Conservation (phyloP, 441 rosid genomes). For the Aleurites moluccanus region DNA sequence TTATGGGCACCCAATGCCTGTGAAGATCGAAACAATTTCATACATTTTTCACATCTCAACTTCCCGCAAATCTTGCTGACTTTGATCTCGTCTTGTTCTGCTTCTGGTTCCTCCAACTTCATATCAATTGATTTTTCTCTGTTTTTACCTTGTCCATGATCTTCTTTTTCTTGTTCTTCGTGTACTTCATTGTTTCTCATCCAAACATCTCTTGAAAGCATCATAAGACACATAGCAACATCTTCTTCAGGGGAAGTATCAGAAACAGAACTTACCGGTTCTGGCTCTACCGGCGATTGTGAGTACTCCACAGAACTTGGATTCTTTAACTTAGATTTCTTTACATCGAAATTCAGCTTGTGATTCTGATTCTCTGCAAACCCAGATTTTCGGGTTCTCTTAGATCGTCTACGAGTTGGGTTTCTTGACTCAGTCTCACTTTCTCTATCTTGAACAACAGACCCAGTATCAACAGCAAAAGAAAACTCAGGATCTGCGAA, state of each 20-base stretch:
- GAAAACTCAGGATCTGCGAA: slow-evolving; percentile 76
- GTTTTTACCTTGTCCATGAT: neutral
- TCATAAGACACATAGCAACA: slow-evolving; percentile 80
- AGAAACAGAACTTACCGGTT: slow-evolving; percentile 70
- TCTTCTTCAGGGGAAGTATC: slow-evolving; percentile 71
- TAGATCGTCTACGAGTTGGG: slow-evolving; percentile 57
- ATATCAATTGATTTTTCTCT: slow-evolving; percentile 28
- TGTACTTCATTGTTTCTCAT: slow-evolving; percentile 25
- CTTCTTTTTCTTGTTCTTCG: slow-evolving; percentile 22
- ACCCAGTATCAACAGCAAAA: slow-evolving; percentile 40
- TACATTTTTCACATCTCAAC: slow-evolving; percentile 53
- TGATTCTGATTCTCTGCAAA: slow-evolving; percentile 27
- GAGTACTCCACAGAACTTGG: slow-evolving; percentile 39
- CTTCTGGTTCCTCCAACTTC: slow-evolving; percentile 22
- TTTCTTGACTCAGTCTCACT: slow-evolving; percentile 77
- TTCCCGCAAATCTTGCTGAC: slow-evolving; percentile 31
- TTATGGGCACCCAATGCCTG: slow-evolving; percentile 47
- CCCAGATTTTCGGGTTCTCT: slow-evolving; percentile 40
- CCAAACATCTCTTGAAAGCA: slow-evolving; percentile 84
- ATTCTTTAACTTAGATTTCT: slow-evolving; percentile 35
- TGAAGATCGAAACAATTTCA: slow-evolving; percentile 51
- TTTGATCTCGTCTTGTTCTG: slow-evolving; percentile 25
- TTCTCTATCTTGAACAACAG: slow-evolving; percentile 60
- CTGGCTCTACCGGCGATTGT: slow-evolving; percentile 39
- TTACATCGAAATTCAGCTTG: slow-evolving; percentile 29